Evolutionary conservation across 345 rosid genomes (phyloP).

Genomic region (Eutrema japonicum): DNA sequence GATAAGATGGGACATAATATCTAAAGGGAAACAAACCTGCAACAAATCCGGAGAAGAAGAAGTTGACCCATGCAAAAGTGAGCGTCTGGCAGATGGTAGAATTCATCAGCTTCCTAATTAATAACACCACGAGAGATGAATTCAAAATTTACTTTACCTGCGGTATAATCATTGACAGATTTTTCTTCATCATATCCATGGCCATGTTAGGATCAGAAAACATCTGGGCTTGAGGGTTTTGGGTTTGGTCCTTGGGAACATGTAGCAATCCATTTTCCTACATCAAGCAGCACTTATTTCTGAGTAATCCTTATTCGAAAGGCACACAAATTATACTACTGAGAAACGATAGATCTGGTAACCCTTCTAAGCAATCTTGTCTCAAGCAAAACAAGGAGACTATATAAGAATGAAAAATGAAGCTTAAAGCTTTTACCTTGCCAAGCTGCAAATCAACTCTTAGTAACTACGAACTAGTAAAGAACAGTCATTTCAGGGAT

Average conservation of each 20-base stretch:
- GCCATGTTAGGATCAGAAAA: conserved; percentile 99
- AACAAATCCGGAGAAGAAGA: conserved; percentile 99
- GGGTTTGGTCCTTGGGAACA: conserved; percentile 85
- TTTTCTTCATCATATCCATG: conserved; percentile 99
- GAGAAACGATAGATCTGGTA: neutral
- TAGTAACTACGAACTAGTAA: conserved; percentile 8
- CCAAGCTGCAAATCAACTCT: conserved; percentile 7
- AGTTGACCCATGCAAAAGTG: conserved; percentile 98
- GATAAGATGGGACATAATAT: neutral
- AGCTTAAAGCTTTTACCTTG: neutral
- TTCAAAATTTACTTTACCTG: conserved; percentile 57
- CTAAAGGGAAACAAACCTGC: conserved; percentile 60
- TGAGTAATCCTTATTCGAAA: neutral
- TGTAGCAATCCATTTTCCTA: conserved; percentile 87
- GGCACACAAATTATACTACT: conserved; percentile 12
- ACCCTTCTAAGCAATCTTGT: neutral
- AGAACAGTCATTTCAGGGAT: neutral
- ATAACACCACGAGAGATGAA: conserved; percentile 10
- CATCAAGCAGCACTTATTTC: conserved; percentile 13
- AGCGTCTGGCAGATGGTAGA: conserved; percentile 64
- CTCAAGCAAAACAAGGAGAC: neutral
- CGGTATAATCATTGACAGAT: conserved; percentile 94
- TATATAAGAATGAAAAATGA: neutral
- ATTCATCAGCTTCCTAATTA: conserved; percentile 25
- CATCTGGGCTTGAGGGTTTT: conserved; percentile 91